Conservation (phyloP, 257 asterid genomes). For the Nicotiana tomentosiformis region DNA sequence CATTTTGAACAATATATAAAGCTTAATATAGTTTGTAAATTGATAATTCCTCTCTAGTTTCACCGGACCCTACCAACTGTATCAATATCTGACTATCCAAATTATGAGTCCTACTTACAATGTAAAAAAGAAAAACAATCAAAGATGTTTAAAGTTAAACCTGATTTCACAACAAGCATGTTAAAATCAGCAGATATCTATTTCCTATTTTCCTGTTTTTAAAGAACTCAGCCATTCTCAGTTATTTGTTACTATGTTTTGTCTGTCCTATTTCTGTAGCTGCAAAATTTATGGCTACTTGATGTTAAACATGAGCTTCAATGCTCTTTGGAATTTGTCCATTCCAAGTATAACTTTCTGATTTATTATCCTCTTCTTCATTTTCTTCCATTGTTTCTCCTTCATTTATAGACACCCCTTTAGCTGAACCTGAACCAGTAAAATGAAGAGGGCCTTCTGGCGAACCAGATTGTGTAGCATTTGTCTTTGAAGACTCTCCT, state of each 20-base stretch:
- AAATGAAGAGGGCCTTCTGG: slow-evolving; percentile 57
- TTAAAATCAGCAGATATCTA: neutral
- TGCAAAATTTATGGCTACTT: slow-evolving; percentile 42
- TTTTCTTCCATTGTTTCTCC: slow-evolving; percentile 33
- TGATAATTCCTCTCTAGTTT: neutral
- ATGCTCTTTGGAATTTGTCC: slow-evolving; percentile 13
- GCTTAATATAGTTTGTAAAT: neutral
- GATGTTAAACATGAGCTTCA: slow-evolving; percentile 6
- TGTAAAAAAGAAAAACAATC: neutral
- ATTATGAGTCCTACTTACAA: neutral
- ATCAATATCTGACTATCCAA: neutral
- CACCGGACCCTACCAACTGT: neutral
- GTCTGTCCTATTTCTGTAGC: slow-evolving; percentile 22
- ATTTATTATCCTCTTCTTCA: slow-evolving; percentile 41
- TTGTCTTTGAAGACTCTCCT: slow-evolving; percentile 21
- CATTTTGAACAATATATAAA: neutral
- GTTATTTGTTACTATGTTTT: neutral
- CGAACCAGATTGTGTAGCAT: slow-evolving; percentile 33
- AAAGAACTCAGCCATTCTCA: neutral
- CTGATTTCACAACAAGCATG: neutral
- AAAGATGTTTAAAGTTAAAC: neutral
- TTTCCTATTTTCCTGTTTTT: neutral
- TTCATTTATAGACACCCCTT: slow-evolving; percentile 30
- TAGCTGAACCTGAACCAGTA: slow-evolving; percentile 32
- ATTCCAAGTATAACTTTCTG: slow-evolving; percentile 33